Percentiles rank a stretch among this genome's conserved stretches.
Conservation (phyloP, 2,329 filamentous ascomycete genomes). For the Diatrype stigma region DNA sequence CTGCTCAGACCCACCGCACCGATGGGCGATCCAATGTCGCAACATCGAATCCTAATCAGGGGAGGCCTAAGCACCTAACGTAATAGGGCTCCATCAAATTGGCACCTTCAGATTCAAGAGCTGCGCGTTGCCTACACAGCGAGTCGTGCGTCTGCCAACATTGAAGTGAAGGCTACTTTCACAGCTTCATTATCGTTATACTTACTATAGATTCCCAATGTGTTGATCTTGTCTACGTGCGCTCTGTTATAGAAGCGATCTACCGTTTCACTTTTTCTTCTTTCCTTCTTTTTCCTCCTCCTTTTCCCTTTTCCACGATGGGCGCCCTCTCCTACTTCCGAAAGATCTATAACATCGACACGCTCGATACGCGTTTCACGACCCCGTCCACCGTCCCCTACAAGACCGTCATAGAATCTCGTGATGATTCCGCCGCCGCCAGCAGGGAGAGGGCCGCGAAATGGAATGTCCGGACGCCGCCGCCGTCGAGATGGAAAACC, state of each 20-base stretch:
- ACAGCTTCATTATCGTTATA: too few species aligned
- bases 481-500: conserved; percentile 77
- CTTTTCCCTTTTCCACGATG: conserved; percentile 28
- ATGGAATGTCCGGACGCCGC: conserved; percentile 37
- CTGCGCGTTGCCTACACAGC: too few species aligned
- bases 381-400: conserved; percentile 66
- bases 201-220: too few species aligned
- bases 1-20: too few species aligned
- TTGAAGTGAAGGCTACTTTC: too few species aligned
- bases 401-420: conserved; percentile 50
- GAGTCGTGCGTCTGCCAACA: too few species aligned
- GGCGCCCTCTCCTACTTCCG: conserved; percentile 30
- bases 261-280: not conserved
- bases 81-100: not conserved
- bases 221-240: too few species aligned
- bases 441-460: conserved; percentile 39
- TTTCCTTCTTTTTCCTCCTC: not conserved
- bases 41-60: not conserved
- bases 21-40: not conserved
- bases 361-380: conserved; percentile 60
- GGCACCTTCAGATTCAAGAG: too few species aligned
- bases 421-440: conserved; percentile 36
- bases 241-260: too few species aligned
- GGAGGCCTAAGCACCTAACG: not conserved
- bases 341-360: conserved; percentile 61